Evolutionary conservation across 768 basidiomycete genomes (phyloP).

Genomic region (Mycena chlorophos): DNA sequence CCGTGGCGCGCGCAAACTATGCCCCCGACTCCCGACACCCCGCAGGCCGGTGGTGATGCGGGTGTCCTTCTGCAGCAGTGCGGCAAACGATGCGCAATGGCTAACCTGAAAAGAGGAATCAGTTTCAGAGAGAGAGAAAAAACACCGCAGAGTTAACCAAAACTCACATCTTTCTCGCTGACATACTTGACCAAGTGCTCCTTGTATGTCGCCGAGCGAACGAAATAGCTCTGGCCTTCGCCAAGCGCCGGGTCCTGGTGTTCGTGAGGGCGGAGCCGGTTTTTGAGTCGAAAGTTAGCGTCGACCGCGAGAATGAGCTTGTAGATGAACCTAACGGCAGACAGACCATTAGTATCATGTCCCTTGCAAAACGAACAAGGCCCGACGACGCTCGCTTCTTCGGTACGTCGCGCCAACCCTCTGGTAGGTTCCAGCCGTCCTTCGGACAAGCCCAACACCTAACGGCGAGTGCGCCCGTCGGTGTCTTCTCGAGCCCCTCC

Average conservation of each 20-base stretch:
- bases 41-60: conserved; percentile 10
- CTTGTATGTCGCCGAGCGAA: conserved; percentile 7
- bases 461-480: conserved; percentile 10
- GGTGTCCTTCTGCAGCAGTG: conserved; percentile 22
- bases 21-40: conserved; percentile 10
- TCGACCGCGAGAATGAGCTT: conserved; percentile 14
- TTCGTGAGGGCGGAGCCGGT: conserved; percentile 5
- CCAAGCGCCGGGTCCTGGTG: conserved; percentile 15
- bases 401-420: conserved; percentile 9
- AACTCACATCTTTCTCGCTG: conserved; percentile 15
- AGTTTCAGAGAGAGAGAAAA: too few species aligned
- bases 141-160: too few species aligned
- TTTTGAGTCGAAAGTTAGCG: conserved; percentile 23
- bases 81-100: conserved; percentile 15
- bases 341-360: too few species aligned
- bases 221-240: conserved; percentile 14
- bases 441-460: conserved; percentile 24
- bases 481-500: background rate
- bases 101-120: too few species aligned
- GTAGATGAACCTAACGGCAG: background rate
- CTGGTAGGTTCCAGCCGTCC: conserved; percentile 17
- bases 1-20: conserved; percentile 21
- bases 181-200: background rate
- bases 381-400: background rate
- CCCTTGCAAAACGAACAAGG: too few species aligned